Conservation (phyloP, 1,139 yeast genomes). For the Suhomyces terraborum region DNA sequence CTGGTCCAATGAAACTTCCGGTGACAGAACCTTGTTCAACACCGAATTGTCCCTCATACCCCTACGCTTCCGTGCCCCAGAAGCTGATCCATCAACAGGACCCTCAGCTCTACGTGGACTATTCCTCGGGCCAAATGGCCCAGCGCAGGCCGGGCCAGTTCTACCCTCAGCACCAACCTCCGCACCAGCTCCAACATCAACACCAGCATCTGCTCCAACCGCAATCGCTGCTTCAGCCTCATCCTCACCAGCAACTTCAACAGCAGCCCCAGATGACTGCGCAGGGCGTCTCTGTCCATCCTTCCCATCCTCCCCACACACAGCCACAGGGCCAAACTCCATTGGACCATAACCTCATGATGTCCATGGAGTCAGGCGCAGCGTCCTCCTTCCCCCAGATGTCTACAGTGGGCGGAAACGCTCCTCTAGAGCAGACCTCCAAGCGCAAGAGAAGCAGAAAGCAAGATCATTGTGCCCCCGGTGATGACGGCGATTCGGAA, state of each 20-base stretch:
- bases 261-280: constrained; percentile 12
- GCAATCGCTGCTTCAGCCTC: constrained; percentile 17
- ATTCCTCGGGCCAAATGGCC: neutral
- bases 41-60: constrained; percentile 1
- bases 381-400: neutral
- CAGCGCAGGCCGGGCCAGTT: constrained; percentile 4
- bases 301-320: constrained; percentile 14
- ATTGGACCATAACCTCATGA: constrained; percentile 2
- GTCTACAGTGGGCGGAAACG: neutral
- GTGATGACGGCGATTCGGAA: constrained; percentile 50
- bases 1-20: no score
- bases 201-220: constrained; percentile 16
- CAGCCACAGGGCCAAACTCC: constrained; percentile 16
- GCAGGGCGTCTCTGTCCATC: neutral
- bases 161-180: constrained; percentile 10
- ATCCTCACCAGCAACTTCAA: constrained; percentile 13
- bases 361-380: neutral
- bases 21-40: no score
- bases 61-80: constrained; percentile 2
- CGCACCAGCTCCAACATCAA: constrained; percentile 15
- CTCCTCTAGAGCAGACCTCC: constrained; percentile 1
- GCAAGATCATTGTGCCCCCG: constrained; percentile 39
- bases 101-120: constrained; percentile 1
- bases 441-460: constrained; percentile 32
- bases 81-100: constrained; percentile 2